These are phyloP conservation scores for Ustilago esculenta DNA, from an alignment of 1,284 basidiomycete genomes.

Conservation along the genomic window DNA sequence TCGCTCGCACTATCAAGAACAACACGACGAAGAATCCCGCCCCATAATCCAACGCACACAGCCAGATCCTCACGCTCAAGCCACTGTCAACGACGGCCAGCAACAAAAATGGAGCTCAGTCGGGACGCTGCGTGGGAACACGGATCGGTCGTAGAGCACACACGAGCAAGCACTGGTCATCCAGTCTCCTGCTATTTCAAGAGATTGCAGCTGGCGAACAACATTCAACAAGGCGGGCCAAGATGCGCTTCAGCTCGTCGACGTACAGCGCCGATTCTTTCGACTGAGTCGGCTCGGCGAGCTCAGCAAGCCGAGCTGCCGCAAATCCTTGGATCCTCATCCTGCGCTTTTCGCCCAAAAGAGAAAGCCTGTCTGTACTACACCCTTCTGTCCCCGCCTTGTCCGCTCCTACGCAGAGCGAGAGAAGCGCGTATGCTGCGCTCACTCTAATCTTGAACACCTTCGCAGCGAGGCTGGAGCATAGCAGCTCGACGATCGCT, in stretches of 20 bases:
- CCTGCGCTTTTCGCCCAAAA: constrained; percentile 15
- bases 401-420: constrained; percentile 3
- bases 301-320: constrained; percentile 13
- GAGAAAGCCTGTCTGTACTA: neutral
- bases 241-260: constrained; percentile 24
- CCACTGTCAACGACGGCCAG: constrained; percentile 1
- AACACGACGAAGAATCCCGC: constrained; percentile 13
- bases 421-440: constrained; percentile 21
- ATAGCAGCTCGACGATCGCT: constrained; percentile 13
- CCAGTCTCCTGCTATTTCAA: too few species aligned
- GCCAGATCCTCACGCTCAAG: constrained; percentile 10
- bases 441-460: constrained; percentile 36
- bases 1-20: constrained; percentile 7
- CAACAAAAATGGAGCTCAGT: constrained; percentile 26
- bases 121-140: constrained; percentile 14
- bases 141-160: neutral
- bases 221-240: neutral
- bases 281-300: neutral
- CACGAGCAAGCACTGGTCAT: too few species aligned
- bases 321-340: constrained; percentile 5
- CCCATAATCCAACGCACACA: constrained; percentile 20
- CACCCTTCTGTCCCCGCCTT: neutral
- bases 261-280: constrained; percentile 25
- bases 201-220: too few species aligned
- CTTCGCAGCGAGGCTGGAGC: constrained; percentile 12